phyloP scores from a whole-genome alignment of 352 stramenopile species.

The Pilasporangium apinafurcum region DNA sequence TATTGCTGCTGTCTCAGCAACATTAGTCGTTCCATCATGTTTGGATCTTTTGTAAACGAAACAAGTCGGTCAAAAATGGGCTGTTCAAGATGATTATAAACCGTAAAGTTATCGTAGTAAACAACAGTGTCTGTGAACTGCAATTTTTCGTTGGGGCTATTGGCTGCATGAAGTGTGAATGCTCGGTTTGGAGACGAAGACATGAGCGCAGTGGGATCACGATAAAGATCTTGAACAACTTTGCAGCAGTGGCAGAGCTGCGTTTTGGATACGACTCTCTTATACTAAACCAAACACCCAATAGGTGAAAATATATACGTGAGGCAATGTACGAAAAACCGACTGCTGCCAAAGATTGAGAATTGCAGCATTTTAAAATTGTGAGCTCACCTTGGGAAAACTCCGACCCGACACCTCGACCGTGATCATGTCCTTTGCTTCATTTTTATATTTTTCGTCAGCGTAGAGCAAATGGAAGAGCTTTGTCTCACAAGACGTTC shows the following conservation, averaged over 20 bases:
- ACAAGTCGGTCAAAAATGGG: conserved; percentile 62
- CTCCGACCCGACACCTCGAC: conserved; percentile 51
- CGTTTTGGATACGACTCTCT: conserved; percentile 32
- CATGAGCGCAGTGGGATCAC: conserved; percentile 11
- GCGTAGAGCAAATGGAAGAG: conserved; percentile 68
- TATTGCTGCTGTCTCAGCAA: conserved; percentile 44
- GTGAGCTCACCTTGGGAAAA: conserved; percentile 42
- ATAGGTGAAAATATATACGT: not conserved
- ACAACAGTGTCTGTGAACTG: conserved; percentile 51
- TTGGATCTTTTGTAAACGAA: conserved; percentile 57
- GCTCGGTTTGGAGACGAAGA: conserved; percentile 30
- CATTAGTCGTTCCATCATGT: conserved; percentile 42
- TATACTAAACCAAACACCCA: conserved; percentile 21
- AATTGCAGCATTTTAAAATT: not conserved
- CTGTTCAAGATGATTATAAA: conserved; percentile 68
- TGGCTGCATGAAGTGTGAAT: conserved; percentile 35
- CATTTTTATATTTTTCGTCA: conserved; percentile 39
- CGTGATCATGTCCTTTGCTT: conserved; percentile 31
- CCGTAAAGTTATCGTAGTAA: conserved; percentile 44
- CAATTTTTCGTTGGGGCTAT: conserved; percentile 37
- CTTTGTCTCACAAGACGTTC: conserved; percentile 46
- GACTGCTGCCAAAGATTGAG: no score
- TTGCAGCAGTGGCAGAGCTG: conserved; percentile 45
- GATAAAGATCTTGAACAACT: conserved; percentile 47
- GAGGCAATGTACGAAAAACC: no score